Evolutionary conservation across 495 filamentous ascomycete species (phyloP).

Genomic region (Chaetomium tenue): DNA sequence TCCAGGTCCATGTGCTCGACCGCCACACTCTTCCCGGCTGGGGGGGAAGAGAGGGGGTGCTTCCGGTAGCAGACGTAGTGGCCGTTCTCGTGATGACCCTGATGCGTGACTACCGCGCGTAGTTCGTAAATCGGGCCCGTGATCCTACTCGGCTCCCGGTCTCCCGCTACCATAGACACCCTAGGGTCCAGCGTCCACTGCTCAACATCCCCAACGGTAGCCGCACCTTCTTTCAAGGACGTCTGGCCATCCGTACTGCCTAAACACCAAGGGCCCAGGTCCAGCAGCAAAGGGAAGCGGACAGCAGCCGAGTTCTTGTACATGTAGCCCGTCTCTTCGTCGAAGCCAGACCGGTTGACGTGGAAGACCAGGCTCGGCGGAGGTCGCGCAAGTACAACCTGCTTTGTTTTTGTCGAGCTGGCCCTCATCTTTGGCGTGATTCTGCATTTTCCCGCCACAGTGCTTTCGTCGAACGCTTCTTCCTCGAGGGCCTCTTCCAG

Average conservation of each 20-base stretch:
- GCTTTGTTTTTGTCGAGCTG: conserved; percentile 78
- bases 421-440: conserved; percentile 67
- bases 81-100: conserved; percentile 87
- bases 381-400: conserved; percentile 77
- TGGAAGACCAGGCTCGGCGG: conserved; percentile 80
- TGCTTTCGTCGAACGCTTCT: conserved; percentile 76
- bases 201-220: conserved; percentile 46
- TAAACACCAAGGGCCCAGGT: conserved; percentile 77
- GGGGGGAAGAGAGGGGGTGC: conserved; percentile 44
- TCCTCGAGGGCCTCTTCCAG: conserved; percentile 70
- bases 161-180: conserved; percentile 64
- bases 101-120: conserved; percentile 82
- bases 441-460: conserved; percentile 67
- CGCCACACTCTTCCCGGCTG: not conserved
- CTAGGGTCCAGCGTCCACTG: conserved; percentile 65
- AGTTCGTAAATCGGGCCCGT: conserved; percentile 70
- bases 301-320: conserved; percentile 82
- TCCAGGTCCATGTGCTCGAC: not conserved
- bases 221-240: not conserved
- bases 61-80: conserved; percentile 91
- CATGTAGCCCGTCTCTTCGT: conserved; percentile 71
- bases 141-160: conserved; percentile 39
- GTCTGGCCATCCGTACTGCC: conserved; percentile 46
- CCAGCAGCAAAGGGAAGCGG: conserved; percentile 66
- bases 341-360: conserved; percentile 86